Evolutionary conservation across 2,329 filamentous ascomycete genomes (phyloP).

Genomic region (Chaetomiaceae sp.): DNA sequence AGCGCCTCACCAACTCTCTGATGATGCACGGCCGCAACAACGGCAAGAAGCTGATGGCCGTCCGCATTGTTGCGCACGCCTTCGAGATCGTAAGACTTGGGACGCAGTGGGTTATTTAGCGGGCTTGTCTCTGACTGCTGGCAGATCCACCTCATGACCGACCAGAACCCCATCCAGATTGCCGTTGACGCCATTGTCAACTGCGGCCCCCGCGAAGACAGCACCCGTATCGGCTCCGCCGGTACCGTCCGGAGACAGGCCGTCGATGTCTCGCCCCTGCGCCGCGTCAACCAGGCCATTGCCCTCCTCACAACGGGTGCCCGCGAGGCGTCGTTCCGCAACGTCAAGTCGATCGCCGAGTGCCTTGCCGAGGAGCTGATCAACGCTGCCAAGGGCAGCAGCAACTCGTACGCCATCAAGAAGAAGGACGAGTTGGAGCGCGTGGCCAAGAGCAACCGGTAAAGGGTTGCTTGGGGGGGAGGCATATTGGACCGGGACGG

Average conservation of each 20-base stretch:
- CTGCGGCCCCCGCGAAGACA: constrained; percentile 99
- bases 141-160: constrained; percentile 99
- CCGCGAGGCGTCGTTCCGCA: constrained; percentile 98
- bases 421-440: constrained; percentile 99
- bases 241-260: constrained; percentile 99
- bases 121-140: constrained; percentile 28
- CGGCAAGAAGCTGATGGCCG: constrained; percentile 99
- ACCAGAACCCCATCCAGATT: constrained; percentile 99
- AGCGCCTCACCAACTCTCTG: constrained; percentile 99
- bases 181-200: constrained; percentile 99
- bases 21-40: constrained; percentile 99
- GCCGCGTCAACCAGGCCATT: constrained; percentile 99
- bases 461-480: constrained; percentile 48
- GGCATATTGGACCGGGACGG: constrained; percentile 26
- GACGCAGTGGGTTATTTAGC: not conserved
- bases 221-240: constrained; percentile 97
- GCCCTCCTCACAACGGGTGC: constrained; percentile 98
- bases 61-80: constrained; percentile 96
- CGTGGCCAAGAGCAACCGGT: constrained; percentile 99
- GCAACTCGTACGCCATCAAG: constrained; percentile 99
- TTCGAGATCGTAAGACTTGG: constrained; percentile 83
- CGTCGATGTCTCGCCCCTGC: constrained; percentile 99
- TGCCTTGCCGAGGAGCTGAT: constrained; percentile 99
- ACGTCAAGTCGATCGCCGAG: constrained; percentile 99
- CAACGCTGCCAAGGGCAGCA: constrained; percentile 99